Conservation (phyloP, 2,329 filamentous ascomycete genomes). For the Trichophyton mentagrophytes region DNA sequence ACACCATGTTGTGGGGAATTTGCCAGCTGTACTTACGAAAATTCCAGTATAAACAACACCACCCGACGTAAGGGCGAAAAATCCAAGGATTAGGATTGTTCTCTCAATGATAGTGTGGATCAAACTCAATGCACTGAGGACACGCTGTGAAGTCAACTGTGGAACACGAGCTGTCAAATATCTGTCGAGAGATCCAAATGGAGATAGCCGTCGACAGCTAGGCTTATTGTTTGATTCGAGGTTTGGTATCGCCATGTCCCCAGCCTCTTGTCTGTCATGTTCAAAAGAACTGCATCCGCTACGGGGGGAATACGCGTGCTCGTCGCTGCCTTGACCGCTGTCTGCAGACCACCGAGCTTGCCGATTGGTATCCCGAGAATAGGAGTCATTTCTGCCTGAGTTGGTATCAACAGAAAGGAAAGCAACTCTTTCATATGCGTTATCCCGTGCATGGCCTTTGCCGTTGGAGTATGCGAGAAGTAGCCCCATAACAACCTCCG, state of each 20-base stretch:
- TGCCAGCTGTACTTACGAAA: conserved; percentile 49
- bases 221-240: conserved; percentile 32
- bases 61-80: conserved; percentile 58
- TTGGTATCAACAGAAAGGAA: conserved; percentile 51
- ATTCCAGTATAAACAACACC: conserved; percentile 68
- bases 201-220: conserved; percentile 31
- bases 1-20: background rate
- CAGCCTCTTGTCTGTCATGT: conserved; percentile 35
- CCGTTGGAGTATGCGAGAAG: conserved; percentile 48
- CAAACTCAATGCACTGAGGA: conserved; percentile 46
- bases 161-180: conserved; percentile 45
- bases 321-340: conserved; percentile 63
- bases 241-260: conserved; percentile 30
- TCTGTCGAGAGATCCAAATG: conserved; percentile 34
- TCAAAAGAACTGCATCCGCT: conserved; percentile 37
- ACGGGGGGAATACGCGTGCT: conserved; percentile 52
- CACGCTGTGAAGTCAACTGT: conserved; percentile 42
- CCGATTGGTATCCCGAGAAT: conserved; percentile 22
- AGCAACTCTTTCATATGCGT: conserved; percentile 40
- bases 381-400: conserved; percentile 35
- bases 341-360: conserved; percentile 53
- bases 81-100: conserved; percentile 64
- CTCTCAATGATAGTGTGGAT: conserved; percentile 61
- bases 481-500: conserved; percentile 57
- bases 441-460: conserved; percentile 19